phyloP scores from a whole-genome alignment of 2,329 filamentous ascomycete genomes.

The Colletotrichum liriopes region DNA sequence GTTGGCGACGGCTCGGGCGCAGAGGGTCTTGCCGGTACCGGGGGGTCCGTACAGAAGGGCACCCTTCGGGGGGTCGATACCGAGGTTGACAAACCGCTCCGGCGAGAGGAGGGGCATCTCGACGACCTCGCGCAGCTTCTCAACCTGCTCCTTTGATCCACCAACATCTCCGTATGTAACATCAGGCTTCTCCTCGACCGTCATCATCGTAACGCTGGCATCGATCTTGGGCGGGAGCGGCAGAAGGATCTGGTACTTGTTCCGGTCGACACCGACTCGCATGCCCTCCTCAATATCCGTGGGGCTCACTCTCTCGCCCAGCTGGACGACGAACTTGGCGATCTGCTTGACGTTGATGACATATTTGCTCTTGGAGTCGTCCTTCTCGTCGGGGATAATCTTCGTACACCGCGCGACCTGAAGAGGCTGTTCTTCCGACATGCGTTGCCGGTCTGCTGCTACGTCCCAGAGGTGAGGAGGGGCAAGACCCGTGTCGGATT shows the following conservation, averaged over 20 bases:
- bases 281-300: conserved; percentile 99
- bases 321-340: conserved; percentile 98
- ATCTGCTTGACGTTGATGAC: conserved; percentile 99
- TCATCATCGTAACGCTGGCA: conserved; percentile 99
- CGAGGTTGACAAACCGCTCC: conserved; percentile 97
- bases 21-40: conserved; percentile 99
- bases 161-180: conserved; percentile 99
- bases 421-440: conserved; percentile 97
- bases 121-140: conserved; percentile 98
- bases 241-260: conserved; percentile 99
- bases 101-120: conserved; percentile 98
- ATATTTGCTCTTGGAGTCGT: conserved; percentile 99
- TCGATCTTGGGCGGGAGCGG: conserved; percentile 98
- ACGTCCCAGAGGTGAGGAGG: conserved; percentile 99
- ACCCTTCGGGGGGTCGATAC: conserved; percentile 98
- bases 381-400: conserved; percentile 97
- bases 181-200: conserved; percentile 99
- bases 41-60: conserved; percentile 96
- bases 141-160: conserved; percentile 99
- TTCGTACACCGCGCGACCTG: conserved; percentile 99
- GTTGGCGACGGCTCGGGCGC: conserved; percentile 96
- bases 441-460: conserved; percentile 96
- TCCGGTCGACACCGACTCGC: conserved; percentile 97
- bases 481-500: conserved; percentile 98
- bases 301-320: conserved; percentile 95